These are phyloP conservation scores for Candida coleopterorum DNA, from an alignment of 805 yeast genomes.

Conservation along the genomic window DNA sequence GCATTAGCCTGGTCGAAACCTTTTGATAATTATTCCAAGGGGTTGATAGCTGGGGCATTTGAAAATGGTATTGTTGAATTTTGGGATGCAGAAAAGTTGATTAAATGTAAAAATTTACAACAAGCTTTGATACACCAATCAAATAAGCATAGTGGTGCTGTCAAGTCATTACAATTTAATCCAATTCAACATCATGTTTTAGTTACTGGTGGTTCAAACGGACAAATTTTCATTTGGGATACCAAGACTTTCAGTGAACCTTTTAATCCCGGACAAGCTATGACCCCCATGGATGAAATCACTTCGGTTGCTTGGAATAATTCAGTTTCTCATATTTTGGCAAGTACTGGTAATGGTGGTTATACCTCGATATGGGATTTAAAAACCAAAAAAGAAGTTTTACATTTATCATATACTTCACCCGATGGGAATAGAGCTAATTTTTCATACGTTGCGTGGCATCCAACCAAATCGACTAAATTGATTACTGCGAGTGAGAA, in stretches of 20 bases:
- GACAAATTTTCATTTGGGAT: slow-evolving; percentile 92
- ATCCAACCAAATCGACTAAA: slow-evolving; percentile 82
- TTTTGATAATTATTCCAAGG: slow-evolving; percentile 42
- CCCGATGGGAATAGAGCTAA: slow-evolving; percentile 49
- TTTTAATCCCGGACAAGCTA: slow-evolving; percentile 68
- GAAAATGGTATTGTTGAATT: slow-evolving; percentile 78
- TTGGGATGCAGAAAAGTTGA: slow-evolving; percentile 62
- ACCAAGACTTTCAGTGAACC: slow-evolving; percentile 56
- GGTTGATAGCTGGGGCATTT: slow-evolving; percentile 80
- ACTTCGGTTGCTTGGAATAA: slow-evolving; percentile 87
- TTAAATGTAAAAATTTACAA: slow-evolving; percentile 36
- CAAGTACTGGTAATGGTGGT: slow-evolving; percentile 81
- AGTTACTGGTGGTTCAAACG: slow-evolving; percentile 84
- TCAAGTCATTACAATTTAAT: slow-evolving; percentile 71
- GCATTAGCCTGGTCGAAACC: slow-evolving; percentile 80
- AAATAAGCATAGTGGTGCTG: slow-evolving; percentile 61
- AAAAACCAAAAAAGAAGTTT: slow-evolving; percentile 79
- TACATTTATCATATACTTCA: slow-evolving; percentile 73
- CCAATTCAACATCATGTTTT: slow-evolving; percentile 65
- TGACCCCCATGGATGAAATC: slow-evolving; percentile 78
- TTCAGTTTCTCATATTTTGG: slow-evolving; percentile 77
- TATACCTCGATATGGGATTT: slow-evolving; percentile 93
- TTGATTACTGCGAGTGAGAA: slow-evolving; percentile 83
- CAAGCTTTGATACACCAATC: slow-evolving; percentile 47
- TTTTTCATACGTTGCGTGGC: slow-evolving; percentile 88